Percentiles rank a stretch among this genome's conserved stretches.
phyloP scores from a whole-genome alignment of 257 asterid genomes.

The Salvia miltiorrhiza region DNA sequence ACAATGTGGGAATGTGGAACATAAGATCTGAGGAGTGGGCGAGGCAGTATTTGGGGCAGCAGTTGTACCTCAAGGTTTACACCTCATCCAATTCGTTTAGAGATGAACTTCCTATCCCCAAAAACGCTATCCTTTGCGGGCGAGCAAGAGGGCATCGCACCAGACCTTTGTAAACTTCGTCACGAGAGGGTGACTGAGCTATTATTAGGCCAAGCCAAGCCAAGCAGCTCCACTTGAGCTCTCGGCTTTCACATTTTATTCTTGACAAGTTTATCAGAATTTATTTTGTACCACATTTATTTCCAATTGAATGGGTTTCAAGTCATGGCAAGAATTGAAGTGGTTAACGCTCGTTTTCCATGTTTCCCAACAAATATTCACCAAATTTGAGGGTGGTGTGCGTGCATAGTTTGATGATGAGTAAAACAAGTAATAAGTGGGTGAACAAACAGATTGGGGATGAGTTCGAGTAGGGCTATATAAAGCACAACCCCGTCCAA shows the following conservation, averaged over 20 bases:
- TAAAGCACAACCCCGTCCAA: conserved; percentile 9
- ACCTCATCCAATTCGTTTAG: conserved; percentile 55
- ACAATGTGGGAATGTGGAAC: conserved; percentile 98
- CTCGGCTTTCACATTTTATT: neutral
- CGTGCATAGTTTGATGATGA: too few relatives aligned
- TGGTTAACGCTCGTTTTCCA: neutral
- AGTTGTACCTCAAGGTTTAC: conserved; percentile 75
- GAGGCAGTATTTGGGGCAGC: conserved; percentile 90
- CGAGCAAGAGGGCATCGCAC: conserved; percentile 74
- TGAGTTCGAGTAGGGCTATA: conserved; percentile 23
- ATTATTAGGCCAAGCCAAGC: too few relatives aligned
- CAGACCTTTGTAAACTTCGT: conserved; percentile 63
- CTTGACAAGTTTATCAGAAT: conserved; percentile 3
- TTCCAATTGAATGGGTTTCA: neutral
- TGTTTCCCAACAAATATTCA: conserved; percentile 12
- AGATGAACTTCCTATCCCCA: conserved; percentile 88
- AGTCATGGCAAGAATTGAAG: too few relatives aligned
- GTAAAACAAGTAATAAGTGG: too few relatives aligned
- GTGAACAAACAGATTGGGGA: neutral
- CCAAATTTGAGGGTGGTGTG: neutral
- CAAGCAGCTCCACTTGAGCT: conserved; percentile 49
- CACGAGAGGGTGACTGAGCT: conserved; percentile 68
- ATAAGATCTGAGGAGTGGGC: conserved; percentile 90
- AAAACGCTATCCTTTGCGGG: conserved; percentile 80
- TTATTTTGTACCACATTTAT: conserved; percentile 12